phyloP scores from a whole-genome alignment of 371 early-diverging fungal species.

The Mortierella sp. region DNA sequence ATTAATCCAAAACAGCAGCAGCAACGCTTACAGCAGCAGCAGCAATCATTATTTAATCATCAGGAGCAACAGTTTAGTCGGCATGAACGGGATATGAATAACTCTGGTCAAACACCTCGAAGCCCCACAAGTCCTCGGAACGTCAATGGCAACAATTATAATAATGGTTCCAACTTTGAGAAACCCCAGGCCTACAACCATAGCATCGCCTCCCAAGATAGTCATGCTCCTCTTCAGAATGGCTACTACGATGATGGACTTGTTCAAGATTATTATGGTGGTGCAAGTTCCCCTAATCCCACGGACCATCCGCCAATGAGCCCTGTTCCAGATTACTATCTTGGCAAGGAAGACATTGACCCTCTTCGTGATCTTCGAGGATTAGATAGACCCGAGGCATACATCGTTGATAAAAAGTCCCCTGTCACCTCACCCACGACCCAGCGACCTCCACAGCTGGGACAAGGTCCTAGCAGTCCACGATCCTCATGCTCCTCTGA shows the following conservation, averaged over 20 bases:
- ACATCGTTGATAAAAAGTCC: slow-evolving; percentile 12
- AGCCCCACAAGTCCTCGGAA: background rate
- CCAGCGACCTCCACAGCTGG: background rate
- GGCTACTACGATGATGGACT: slow-evolving; percentile 13
- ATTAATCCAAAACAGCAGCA: slow-evolving; percentile 9
- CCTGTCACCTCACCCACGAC: background rate
- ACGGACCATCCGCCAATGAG: slow-evolving; percentile 13
- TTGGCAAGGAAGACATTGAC: slow-evolving; percentile 48
- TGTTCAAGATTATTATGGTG: slow-evolving; percentile 31
- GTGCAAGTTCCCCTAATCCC: background rate
- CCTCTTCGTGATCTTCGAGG: slow-evolving; percentile 36
- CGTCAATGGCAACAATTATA: background rate
- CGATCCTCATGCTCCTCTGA: slow-evolving; percentile 37
- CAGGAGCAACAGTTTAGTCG: background rate
- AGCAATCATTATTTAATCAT: slow-evolving; percentile 1
- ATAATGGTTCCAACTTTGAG: background rate
- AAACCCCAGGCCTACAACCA: background rate
- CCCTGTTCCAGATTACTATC: slow-evolving; percentile 47
- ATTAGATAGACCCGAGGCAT: slow-evolving; percentile 25
- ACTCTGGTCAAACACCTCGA: background rate
- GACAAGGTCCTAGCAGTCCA: slow-evolving; percentile 9
- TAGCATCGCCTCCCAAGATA: slow-evolving; percentile 1
- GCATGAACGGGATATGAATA: too few species aligned
- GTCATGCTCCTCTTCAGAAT: slow-evolving; percentile 15
- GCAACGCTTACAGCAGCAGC: background rate